Conservation (phyloP, 257 asterid genomes). For the Gentiana dahurica region DNA sequence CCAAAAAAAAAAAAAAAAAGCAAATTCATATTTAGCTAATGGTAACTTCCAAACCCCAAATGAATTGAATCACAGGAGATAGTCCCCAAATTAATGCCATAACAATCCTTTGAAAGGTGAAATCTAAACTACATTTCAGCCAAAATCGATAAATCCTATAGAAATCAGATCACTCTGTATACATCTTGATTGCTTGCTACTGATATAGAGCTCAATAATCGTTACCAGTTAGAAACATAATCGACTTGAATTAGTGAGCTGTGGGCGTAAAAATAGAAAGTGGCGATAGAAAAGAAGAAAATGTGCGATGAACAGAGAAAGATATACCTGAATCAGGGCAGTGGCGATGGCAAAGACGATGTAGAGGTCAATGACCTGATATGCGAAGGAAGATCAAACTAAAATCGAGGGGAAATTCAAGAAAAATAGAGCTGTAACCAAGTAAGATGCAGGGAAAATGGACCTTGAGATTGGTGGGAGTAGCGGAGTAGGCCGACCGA, state of each 20-base stretch:
- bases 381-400: not conserved
- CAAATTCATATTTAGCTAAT: too few species aligned
- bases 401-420: not conserved
- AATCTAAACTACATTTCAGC: too few species aligned
- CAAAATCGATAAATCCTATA: too few species aligned
- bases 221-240: not conserved
- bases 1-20: too few species aligned
- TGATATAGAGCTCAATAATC: not conserved
- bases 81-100: too few species aligned
- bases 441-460: not conserved
- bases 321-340: conserved; percentile 63
- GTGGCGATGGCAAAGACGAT: conserved; percentile 51
- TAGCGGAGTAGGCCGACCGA: conserved; percentile 57
- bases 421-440: not conserved
- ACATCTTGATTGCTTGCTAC: not conserved
- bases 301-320: not conserved
- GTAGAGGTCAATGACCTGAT: conserved; percentile 76
- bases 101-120: too few species aligned
- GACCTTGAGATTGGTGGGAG: conserved; percentile 72
- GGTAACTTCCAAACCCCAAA: too few species aligned
- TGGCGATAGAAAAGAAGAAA: not conserved
- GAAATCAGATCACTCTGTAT: too few species aligned
- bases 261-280: not conserved
- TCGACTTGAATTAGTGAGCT: not conserved
- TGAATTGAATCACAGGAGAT: too few species aligned